Conservation (phyloP, 805 yeast genomes). For the Sugiyamaella floridensis region DNA sequence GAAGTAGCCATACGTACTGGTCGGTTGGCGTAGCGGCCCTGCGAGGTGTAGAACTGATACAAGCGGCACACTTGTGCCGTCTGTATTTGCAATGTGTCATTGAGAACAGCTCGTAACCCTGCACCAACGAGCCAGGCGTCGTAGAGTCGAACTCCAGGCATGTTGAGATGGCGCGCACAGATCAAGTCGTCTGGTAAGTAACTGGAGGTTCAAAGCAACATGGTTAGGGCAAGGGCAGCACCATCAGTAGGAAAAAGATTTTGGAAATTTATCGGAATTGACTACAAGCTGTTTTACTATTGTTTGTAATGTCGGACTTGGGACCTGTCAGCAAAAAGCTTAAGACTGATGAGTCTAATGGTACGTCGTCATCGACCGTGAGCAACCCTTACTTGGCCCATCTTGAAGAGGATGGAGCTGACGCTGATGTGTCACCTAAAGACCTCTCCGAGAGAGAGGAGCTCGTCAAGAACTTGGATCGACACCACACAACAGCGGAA, state of each 20-base stretch:
- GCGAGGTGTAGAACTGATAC: neutral
- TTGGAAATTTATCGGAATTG: neutral
- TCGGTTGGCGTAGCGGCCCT: neutral
- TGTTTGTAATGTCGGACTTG: conserved; percentile 9
- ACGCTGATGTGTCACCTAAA: neutral
- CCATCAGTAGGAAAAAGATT: neutral
- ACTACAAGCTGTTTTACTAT: too few relatives aligned
- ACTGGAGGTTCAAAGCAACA: too few relatives aligned
- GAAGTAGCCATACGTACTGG: neutral
- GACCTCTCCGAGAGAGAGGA: conserved; percentile 1
- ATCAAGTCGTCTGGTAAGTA: neutral
- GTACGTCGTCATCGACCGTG: neutral
- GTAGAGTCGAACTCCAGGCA: neutral
- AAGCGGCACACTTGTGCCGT: neutral
- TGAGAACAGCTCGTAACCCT: neutral
- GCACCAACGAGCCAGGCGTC: neutral
- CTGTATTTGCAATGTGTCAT: neutral
- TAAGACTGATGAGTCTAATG: conserved; percentile 7
- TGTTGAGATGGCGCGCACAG: neutral
- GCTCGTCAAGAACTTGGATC: neutral
- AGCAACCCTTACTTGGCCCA: conserved; percentile 30
- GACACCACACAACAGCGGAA: conserved; percentile 30
- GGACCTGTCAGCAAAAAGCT: conserved; percentile 12
- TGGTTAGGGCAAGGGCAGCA: neutral
- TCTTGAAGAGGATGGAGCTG: conserved; percentile 17